phyloP scores from a whole-genome alignment of 1,139 yeast species.

The Blastobotrys petasosporus region DNA sequence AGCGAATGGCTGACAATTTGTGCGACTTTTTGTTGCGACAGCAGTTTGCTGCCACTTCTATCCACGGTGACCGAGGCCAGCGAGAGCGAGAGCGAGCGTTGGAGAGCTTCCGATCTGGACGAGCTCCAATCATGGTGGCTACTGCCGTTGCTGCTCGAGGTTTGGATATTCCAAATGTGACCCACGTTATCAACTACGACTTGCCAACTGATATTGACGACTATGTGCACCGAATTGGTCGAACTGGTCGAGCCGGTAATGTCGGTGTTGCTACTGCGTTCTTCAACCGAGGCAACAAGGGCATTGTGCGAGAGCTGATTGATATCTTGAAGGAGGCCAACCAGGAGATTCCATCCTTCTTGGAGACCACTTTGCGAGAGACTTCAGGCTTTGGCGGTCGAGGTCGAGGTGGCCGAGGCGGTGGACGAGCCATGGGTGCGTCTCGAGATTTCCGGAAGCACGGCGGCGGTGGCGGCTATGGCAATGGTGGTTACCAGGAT shows the following conservation, averaged over 20 bases:
- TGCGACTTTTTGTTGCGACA: conserved; percentile 88
- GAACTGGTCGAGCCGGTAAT: conserved; percentile 99
- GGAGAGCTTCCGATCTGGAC: conserved; percentile 79
- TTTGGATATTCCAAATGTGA: conserved; percentile 97
- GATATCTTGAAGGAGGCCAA: conserved; percentile 91
- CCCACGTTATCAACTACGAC: conserved; percentile 95
- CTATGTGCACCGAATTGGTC: conserved; percentile 98
- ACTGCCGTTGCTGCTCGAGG: conserved; percentile 99
- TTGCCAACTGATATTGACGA: conserved; percentile 96
- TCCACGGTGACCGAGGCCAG: conserved; percentile 98
- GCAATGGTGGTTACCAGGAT: conserved; percentile 23
- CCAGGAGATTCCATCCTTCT: conserved; percentile 92
- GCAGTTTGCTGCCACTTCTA: conserved; percentile 94
- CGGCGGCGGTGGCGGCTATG: conserved; percentile 29
- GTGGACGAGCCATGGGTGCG: conserved; percentile 26
- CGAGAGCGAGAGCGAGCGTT: conserved; percentile 96
- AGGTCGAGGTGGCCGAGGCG: conserved; percentile 48
- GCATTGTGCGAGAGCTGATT: conserved; percentile 79
- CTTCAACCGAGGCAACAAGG: conserved; percentile 92
- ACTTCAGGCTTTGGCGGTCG: conserved; percentile 54
- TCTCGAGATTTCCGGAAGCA: conserved; percentile 37
- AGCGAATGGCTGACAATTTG: conserved; percentile 95
- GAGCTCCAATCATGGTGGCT: conserved; percentile 90
- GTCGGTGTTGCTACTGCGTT: conserved; percentile 97
- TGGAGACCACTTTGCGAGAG: conserved; percentile 77